Evolutionary conservation across 805 yeast species (phyloP), one percentile per base, ranked within the genome.

Genomic region (Metschnikowia cubensis): DNA sequence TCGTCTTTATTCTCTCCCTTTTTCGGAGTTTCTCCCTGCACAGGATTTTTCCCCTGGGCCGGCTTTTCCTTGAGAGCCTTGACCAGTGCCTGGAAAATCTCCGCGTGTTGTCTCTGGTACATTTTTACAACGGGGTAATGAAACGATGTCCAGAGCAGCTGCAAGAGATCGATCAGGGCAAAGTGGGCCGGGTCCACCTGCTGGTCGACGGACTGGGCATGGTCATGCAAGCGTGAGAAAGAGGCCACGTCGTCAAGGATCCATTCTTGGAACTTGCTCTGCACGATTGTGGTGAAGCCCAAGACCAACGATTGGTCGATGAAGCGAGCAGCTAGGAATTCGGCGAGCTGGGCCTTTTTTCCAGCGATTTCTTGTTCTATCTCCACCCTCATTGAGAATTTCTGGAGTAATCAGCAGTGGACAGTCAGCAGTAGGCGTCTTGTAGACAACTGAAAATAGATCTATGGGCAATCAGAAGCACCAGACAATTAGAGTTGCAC

Each of bases 101-200:
- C 59, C 15, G 61, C 65, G 55, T 70, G 76, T 32, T 64, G 67
- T 17, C 63, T 57, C 59, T 79, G 82, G 57, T 76, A 84, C 60
- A 75, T 75, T 56, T 82, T 83, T 52, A 84, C 74, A 2, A 81
- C 76, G 1, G 89, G 89, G 57, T 82, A 81, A 56, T 82, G 85
- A 54, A 85, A 74, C 4, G 80, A 80, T 32, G 71, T 61, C 90
- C 90, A 85, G 18, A 82, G 63, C 4, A 63, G 57, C 46, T 81
- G 85, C 17, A 73, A 55, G 42, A 58, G 62, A 15, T 60, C 59
- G 25, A 68, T 64, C 42, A 75, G 70, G 4, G 51, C 57, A 51
- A 85, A 70, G 6, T 78, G 63, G 2, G 62, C 60, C 2, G 41
- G 31, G 18, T 50, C 55, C 8, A 44, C 45, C 36, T 56, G 58